Evolutionary conservation across 768 basidiomycete genomes (phyloP), one percentile per base, ranked within the genome.

Genomic region (Cantharellus cinnabarinus): DNA sequence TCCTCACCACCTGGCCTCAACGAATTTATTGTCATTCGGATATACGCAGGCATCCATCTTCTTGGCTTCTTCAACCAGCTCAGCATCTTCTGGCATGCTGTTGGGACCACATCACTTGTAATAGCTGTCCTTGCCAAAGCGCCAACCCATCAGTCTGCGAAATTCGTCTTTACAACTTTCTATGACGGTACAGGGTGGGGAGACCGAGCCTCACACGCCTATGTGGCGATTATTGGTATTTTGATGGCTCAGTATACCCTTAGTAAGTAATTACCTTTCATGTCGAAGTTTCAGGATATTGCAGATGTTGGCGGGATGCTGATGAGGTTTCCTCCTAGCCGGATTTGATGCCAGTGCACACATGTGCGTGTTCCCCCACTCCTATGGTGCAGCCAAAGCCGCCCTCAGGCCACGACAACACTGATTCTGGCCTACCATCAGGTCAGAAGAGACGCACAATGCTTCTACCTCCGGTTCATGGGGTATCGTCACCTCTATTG

Each of bases 211-310:
- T 80, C 79, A 56, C 74, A 75, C 44, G 81, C 76, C 0, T 89
- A 87, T 68, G 81, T 86, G 20, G 79, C 75, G 3, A 69, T 85
- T 29, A 77, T 85, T 63, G 84, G 84, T 10, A 79, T 84, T 62
- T 70, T 86, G 35, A 77, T 85, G 75, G 79, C 83, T 4, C 85
- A 86, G 73, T 85, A 84, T 66, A 85, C 83, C 0, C 67, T 88
- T 29, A 83, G 82, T 37, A 82, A 79, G 78, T 35, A 64, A 20
- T 55, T 37, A 15, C 14, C 53, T 14, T 55, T 4, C 41, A 10
- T 10, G 38, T 37, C 42, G 39, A 42, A 3, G 35, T n/a, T 5
- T 38, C 35, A 5, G 56, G 15, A 42, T 15, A 41, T 38, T 38
- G 52, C 10, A 14, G 14, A 10, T 54, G 52, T 38, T 14, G 10